A percentile compares a stretch with the other conserved stretches of the same genome.
phyloP scores from a whole-genome alignment of 129 eudicot species.

The Centaurea solstitialis region DNA sequence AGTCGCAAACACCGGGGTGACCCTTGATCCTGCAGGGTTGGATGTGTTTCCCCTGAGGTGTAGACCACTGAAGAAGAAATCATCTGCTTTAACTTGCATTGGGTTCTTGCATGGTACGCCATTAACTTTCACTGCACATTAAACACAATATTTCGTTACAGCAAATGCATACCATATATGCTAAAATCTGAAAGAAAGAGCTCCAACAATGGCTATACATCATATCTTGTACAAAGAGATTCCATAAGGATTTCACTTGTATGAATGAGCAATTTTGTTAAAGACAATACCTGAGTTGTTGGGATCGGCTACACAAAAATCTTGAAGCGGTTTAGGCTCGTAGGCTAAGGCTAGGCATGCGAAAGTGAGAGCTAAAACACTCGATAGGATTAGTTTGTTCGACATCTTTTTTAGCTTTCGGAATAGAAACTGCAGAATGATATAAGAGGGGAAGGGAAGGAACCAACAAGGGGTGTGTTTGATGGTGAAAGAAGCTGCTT shows the following conservation, averaged over 20 bases:
- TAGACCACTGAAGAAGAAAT: constrained; percentile 47
- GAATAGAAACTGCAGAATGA: not conserved
- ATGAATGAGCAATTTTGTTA: not conserved
- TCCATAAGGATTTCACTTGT: not conserved
- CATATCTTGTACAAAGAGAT: too few species aligned
- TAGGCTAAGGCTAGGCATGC: constrained; percentile 13
- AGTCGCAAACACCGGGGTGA: constrained; percentile 32
- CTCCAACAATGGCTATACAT: too few species aligned
- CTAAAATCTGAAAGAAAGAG: too few species aligned
- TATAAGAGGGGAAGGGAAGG: not conserved
- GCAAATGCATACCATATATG: not conserved
- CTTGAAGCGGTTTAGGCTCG: constrained; percentile 35
- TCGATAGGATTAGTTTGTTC: constrained; percentile 11
- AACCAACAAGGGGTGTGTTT: not conserved
- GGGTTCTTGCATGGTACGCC: constrained; percentile 48
- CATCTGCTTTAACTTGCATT: constrained; percentile 31
- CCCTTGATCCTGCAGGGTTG: constrained; percentile 42
- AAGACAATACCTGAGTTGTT: constrained; percentile 30
- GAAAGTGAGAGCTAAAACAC: constrained; percentile 11
- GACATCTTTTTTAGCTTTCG: constrained; percentile 1
- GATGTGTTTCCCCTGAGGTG: constrained; percentile 48
- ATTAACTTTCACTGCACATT: constrained; percentile 36
- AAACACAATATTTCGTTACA: not conserved
- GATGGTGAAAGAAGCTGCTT: not conserved
- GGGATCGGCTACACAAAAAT: constrained; percentile 37